Evolutionary conservation across 2,329 filamentous ascomycete species (phyloP).

Genomic region (Talaromyces sp.): DNA sequence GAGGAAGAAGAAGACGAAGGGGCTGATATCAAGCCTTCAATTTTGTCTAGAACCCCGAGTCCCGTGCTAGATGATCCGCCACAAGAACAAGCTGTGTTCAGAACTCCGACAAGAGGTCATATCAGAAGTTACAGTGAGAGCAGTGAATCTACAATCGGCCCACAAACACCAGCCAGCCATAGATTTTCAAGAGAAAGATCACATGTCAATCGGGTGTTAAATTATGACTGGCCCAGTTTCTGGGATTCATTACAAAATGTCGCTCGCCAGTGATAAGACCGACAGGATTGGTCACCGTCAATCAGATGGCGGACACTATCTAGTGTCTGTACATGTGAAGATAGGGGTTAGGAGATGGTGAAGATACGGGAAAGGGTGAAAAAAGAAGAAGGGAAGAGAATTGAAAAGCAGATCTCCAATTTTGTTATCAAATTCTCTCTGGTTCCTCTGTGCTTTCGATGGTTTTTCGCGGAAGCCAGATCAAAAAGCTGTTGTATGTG

Average conservation of each 20-base stretch:
- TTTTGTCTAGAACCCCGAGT: neutral
- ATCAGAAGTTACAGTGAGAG: neutral
- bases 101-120: neutral
- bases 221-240: neutral
- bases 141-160: conserved; percentile 1
- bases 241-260: conserved; percentile 5
- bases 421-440: neutral
- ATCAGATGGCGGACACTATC: too few species aligned
- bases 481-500: neutral
- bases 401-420: neutral
- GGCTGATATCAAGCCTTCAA: neutral
- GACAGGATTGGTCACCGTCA: neutral
- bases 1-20: neutral
- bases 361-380: too few species aligned
- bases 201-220: neutral
- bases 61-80: neutral
- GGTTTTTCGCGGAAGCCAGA: neutral
- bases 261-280: neutral
- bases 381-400: too few species aligned
- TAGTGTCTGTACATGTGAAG: too few species aligned
- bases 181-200: neutral
- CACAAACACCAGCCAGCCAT: neutral
- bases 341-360: too few species aligned
- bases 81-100: neutral
- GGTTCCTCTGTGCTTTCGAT: too few species aligned